phyloP scores from a whole-genome alignment of 345 rosid genomes.

The Euphorbia pulcherrima region DNA sequence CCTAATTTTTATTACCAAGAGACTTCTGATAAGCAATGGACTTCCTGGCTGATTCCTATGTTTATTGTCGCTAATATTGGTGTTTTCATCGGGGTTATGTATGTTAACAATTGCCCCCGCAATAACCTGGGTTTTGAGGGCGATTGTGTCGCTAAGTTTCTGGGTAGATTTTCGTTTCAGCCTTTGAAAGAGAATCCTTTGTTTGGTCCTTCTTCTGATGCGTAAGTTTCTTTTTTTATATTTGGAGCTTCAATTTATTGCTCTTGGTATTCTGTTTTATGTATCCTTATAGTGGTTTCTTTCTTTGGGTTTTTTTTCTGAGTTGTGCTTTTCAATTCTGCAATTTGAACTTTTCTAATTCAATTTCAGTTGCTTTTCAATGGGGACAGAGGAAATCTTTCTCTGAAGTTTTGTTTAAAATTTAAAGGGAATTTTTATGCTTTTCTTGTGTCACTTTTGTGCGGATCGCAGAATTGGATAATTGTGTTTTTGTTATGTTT shows the following conservation, averaged over 20 bases:
- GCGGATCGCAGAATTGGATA: background rate
- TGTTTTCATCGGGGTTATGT: constrained; percentile 68
- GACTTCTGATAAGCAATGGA: constrained; percentile 57
- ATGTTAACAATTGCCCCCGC: constrained; percentile 80
- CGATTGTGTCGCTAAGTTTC: constrained; percentile 64
- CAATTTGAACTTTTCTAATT: background rate
- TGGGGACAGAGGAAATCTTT: background rate
- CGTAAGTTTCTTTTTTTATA: constrained; percentile 49
- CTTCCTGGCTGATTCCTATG: constrained; percentile 82
- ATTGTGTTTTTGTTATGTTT: background rate
- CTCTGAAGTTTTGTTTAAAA: background rate
- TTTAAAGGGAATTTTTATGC: background rate
- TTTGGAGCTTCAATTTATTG: background rate
- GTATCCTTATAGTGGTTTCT: constrained; percentile 8
- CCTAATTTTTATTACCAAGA: constrained; percentile 35
- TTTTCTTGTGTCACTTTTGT: background rate
- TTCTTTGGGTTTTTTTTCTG: background rate
- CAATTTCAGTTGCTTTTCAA: background rate
- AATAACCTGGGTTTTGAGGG: constrained; percentile 36
- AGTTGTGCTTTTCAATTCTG: background rate
- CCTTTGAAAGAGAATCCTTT: constrained; percentile 88
- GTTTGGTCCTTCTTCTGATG: constrained; percentile 80
- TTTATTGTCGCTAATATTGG: constrained; percentile 70
- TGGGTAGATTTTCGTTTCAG: constrained; percentile 78
- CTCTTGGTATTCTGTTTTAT: background rate